A percentile compares a stretch with the other conserved stretches of the same genome.
Conservation (phyloP, 805 yeast genomes). For the Candida caryicola region DNA sequence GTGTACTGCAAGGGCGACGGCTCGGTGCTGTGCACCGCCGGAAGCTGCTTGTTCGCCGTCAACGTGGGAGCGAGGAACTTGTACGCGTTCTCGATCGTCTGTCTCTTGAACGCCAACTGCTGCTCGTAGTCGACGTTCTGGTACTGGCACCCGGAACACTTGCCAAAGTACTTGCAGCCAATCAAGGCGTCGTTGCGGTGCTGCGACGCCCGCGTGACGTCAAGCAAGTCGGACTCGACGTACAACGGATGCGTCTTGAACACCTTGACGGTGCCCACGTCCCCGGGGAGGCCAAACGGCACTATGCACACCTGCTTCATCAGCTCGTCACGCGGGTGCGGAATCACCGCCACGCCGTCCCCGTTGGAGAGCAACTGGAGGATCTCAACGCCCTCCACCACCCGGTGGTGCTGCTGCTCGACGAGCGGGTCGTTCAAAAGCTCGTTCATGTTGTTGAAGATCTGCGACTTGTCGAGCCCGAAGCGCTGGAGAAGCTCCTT, state of each 20-base stretch:
- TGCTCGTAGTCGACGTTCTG: slow-evolving; percentile 72
- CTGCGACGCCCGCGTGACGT: slow-evolving; percentile 36
- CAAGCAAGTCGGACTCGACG: slow-evolving; percentile 71
- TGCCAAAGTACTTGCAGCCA: slow-evolving; percentile 81
- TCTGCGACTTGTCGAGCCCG: slow-evolving; percentile 42
- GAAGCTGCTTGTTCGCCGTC: slow-evolving; percentile 43
- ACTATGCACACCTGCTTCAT: slow-evolving; percentile 65
- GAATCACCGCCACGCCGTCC: slow-evolving; percentile 75
- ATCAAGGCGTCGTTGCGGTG: slow-evolving; percentile 56
- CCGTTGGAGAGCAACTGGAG: slow-evolving; percentile 70
- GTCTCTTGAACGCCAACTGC: slow-evolving; percentile 69
- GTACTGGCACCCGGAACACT: slow-evolving; percentile 93
- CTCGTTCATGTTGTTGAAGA: slow-evolving; percentile 62
- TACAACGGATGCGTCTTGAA: slow-evolving; percentile 75
- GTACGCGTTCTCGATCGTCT: slow-evolving; percentile 80
- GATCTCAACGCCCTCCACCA: slow-evolving; percentile 56
- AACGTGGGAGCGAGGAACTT: slow-evolving; percentile 67
- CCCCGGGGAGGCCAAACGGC: slow-evolving; percentile 91
- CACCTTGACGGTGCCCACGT: slow-evolving; percentile 63
- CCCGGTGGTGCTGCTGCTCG: slow-evolving; percentile 54
- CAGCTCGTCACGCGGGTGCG: slow-evolving; percentile 49
- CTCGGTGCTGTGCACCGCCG: slow-evolving; percentile 60
- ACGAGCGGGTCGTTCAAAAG: slow-evolving; percentile 58
- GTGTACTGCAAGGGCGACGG: slow-evolving; percentile 73
- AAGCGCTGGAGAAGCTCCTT: slow-evolving; percentile 49